Conservation (phyloP, 257 asterid species). For the Gardenia jasminoides region DNA sequence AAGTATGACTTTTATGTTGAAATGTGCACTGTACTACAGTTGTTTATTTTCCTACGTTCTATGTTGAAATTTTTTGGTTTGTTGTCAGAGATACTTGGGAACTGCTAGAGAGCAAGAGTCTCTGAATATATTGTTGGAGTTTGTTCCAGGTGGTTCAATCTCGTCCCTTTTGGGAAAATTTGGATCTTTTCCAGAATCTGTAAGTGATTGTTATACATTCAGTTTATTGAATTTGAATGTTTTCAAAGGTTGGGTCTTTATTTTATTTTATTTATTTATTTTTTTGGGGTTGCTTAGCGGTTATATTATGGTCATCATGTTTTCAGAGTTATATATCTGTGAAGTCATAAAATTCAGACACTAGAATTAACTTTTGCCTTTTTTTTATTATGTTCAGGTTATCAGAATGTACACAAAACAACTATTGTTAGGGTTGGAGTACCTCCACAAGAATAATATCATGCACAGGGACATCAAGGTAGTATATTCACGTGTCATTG, state of each 20-base stretch:
- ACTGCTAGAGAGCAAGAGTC: conserved; percentile 93
- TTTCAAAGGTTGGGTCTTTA: neutral
- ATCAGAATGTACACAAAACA: conserved; percentile 96
- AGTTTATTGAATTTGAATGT: neutral
- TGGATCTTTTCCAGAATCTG: conserved; percentile 97
- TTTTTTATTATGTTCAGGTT: conserved; percentile 56
- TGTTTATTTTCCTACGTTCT: conserved; percentile 4
- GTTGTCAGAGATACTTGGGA: conserved; percentile 87
- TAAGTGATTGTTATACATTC: conserved; percentile 40
- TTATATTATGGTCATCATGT: neutral
- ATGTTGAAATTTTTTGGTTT: conserved; percentile 17
- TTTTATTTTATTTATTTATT: too few species aligned
- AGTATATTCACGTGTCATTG: conserved; percentile 12
- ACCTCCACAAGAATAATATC: conserved; percentile 88
- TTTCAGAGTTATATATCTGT: neutral
- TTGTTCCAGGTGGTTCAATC: conserved; percentile 98
- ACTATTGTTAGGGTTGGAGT: conserved; percentile 82
- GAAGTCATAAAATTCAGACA: neutral
- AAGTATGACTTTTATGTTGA: conserved; percentile 27
- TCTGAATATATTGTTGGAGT: conserved; percentile 84
- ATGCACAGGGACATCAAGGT: conserved; percentile 99
- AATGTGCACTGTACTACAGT: conserved; percentile 2
- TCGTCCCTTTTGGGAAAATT: conserved; percentile 95
- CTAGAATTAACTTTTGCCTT: neutral
- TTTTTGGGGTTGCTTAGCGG: neutral